Evolutionary conservation across 345 rosid genomes (phyloP).

Genomic region (Geranium rotundifolium): DNA sequence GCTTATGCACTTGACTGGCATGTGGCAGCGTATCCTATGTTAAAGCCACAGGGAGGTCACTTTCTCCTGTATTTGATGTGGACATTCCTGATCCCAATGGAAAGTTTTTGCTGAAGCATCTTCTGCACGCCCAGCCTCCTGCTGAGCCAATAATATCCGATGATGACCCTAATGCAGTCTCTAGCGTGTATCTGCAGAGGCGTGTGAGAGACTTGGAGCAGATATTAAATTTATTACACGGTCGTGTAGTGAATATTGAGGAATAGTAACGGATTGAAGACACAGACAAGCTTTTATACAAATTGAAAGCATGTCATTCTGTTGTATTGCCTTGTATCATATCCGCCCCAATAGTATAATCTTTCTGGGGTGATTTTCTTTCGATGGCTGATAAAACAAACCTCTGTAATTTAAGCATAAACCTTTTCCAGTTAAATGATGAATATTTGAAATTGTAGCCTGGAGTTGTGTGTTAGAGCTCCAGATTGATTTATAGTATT

Average conservation of each 20-base stretch:
- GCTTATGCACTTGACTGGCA: slow-evolving; percentile 7
- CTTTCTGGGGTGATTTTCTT: too few species aligned
- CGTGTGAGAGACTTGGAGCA: slow-evolving; percentile 32
- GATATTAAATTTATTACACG: slow-evolving; percentile 35
- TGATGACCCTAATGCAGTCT: background rate
- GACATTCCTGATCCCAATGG: slow-evolving; percentile 35
- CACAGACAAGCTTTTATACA: slow-evolving; percentile 17
- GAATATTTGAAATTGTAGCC: too few species aligned
- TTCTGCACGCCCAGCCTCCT: slow-evolving; percentile 18
- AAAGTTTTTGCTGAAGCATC: slow-evolving; percentile 37
- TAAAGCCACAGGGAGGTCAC: slow-evolving; percentile 47
- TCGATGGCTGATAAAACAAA: too few species aligned
- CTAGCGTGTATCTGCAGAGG: slow-evolving; percentile 7
- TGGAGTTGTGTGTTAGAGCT: too few species aligned
- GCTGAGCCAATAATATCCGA: slow-evolving; percentile 14
- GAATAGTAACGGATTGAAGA: slow-evolving; percentile 36
- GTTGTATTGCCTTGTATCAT: slow-evolving; percentile 14
- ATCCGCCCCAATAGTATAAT: too few species aligned
- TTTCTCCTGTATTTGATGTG: slow-evolving; percentile 38
- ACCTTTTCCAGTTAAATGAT: too few species aligned
- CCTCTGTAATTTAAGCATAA: too few species aligned
- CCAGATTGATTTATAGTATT: too few species aligned
- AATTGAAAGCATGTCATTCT: background rate
- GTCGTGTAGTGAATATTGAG: slow-evolving; percentile 23
- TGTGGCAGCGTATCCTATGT: slow-evolving; percentile 66